Base-by-base conservation (phyloP, 2,329 filamentous ascomycete species). In the Fragosphaeria purpurea region DNA sequence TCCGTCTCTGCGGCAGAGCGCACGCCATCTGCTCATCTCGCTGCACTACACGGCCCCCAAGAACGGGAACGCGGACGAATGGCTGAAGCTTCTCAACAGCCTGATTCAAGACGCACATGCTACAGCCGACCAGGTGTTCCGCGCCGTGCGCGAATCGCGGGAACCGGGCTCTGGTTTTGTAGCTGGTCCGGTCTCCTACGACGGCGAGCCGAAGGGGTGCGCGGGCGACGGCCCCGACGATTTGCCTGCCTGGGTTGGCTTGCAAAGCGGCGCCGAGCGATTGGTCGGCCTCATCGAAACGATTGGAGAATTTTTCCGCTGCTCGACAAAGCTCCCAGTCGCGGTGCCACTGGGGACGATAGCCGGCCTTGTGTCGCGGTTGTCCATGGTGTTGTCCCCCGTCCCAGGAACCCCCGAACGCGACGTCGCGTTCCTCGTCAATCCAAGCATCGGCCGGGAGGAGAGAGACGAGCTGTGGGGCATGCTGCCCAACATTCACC, bases 1-100 rank as follows among this genome's bases (percentile, higher is more conserved):
- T 1, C 64, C 66, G 4, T 71, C 72, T 1, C 68, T 87, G 5
- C 70, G 75, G 30, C 64, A 71, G 37, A 74, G 77, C 49, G 80
- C 86, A 11, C 79, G 82, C 44, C 77, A 74, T 32, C 67, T 95
- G 2, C 75, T 82, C 46, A 75, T 88, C 7, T 74, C 83, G n/a
- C 71, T 95, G 44, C 84, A 88, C 56, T 82, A 84, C 62, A 93
- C 87, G 48, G 85, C 87, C 1, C 82, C 87, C 6, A 96, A 95
- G 66, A 84, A 86, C 54, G 81, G 80, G 13, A 79, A 82, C 9
- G 77, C 78, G 30, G 83, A 87, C 30, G 88, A 95, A 65, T 96
- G 90, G 90, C 72, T 73, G 12, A 85, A 80, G 58, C 73, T 80
- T 12, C 68, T 90, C 44, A 75, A 76, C 44, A 69, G 71, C 7